Percentiles rank a stretch among this genome's conserved stretches.
phyloP scores from a whole-genome alignment of 371 early-diverging fungal genomes.

The Mortierella polycephala region DNA sequence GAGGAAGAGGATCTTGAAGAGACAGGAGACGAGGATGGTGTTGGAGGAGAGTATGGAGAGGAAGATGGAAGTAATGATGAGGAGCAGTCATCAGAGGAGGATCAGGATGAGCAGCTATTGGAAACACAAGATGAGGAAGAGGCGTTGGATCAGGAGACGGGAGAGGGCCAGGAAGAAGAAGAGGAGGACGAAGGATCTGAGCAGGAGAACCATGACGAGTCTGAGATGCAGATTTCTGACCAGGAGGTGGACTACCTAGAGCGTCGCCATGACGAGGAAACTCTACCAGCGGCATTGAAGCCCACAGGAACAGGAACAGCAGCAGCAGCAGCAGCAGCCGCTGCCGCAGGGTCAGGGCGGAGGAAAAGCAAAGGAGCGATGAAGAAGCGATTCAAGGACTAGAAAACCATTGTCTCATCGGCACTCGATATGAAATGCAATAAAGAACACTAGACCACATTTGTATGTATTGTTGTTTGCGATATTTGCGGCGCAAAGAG shows the following conservation, averaged over 20 bases:
- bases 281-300: not conserved
- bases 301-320: not conserved
- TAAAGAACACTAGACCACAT: no score
- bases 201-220: conserved; percentile 34
- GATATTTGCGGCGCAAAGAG: no score
- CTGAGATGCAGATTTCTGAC: conserved; percentile 39
- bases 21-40: conserved; percentile 2
- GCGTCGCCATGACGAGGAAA: conserved; percentile 39
- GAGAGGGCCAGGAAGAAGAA: conserved; percentile 9
- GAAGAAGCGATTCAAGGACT: no score
- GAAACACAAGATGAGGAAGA: conserved; percentile 2
- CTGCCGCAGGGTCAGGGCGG: no score
- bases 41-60: conserved; percentile 1
- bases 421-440: no score
- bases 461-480: no score
- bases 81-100: conserved; percentile 9
- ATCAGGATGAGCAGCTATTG: not conserved
- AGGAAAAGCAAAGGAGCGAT: no score
- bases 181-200: conserved; percentile 11
- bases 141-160: conserved; percentile 8
- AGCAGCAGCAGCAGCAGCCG: not conserved
- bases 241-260: conserved; percentile 41
- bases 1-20: conserved; percentile 7
- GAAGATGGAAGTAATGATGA: conserved; percentile 4
- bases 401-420: no score